A percentile compares a stretch with the other conserved stretches of the same genome.
Evolutionary conservation across 2,329 filamentous ascomycete species (phyloP).

Genomic region (Botrytis sinoallii): DNA sequence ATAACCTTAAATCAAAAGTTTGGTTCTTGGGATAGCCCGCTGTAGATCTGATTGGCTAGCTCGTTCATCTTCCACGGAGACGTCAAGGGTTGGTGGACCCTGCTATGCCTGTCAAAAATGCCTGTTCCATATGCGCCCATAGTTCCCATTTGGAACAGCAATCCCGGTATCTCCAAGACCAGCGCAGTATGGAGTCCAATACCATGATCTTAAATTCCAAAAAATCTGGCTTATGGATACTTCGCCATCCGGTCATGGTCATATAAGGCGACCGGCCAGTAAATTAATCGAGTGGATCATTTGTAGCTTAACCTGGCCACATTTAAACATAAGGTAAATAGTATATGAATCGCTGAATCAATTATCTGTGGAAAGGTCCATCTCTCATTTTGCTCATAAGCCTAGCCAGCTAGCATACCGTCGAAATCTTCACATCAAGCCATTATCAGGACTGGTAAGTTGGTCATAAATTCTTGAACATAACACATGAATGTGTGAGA

Average conservation of each 20-base stretch:
- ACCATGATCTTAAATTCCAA: background rate
- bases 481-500: background rate
- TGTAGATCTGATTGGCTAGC: slow-evolving; percentile 1
- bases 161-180: background rate
- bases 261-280: background rate
- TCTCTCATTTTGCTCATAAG: background rate
- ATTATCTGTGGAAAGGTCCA: background rate
- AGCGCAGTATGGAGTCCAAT: background rate
- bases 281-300: slow-evolving; percentile 1
- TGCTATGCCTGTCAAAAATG: slow-evolving; percentile 11
- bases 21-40: background rate
- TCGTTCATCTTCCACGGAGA: background rate
- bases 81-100: background rate
- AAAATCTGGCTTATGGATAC: background rate
- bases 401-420: background rate
- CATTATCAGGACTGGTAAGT: background rate
- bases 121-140: slow-evolving; percentile 3
- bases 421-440: background rate
- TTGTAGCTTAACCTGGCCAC: background rate
- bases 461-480: background rate
- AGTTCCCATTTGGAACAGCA: background rate
- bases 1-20: background rate
- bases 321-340: background rate
- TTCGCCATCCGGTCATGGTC: slow-evolving; percentile 6
- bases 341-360: slow-evolving; percentile 5